These are phyloP conservation scores for Phalaenopsis hybrid DNA, from an alignment of 116 monocot species.

Conservation along the genomic window DNA sequence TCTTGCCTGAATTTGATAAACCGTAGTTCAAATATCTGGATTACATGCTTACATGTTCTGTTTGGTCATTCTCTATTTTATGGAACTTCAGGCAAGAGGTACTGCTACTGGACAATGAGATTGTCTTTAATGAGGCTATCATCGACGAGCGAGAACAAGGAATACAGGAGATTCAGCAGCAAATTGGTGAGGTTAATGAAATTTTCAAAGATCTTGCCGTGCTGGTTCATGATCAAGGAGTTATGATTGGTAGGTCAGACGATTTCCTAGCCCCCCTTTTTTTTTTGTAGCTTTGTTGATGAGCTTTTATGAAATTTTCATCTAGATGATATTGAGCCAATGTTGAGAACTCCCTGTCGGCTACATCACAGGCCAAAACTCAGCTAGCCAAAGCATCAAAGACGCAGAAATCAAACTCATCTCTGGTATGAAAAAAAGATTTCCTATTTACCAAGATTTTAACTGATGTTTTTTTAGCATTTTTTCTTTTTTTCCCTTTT, in stretches of 20 bases:
- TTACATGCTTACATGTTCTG: background rate
- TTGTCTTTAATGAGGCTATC: slow-evolving; percentile 31
- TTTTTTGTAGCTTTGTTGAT: background rate
- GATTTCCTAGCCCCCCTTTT: background rate
- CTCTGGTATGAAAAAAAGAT: slow-evolving; percentile 19
- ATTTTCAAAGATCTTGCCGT: slow-evolving; percentile 50
- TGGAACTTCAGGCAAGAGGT: slow-evolving; percentile 19
- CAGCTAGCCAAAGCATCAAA: slow-evolving; percentile 34
- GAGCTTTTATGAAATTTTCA: background rate
- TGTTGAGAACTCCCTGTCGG: slow-evolving; percentile 24
- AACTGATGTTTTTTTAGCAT: background rate
- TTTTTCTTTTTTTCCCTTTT: no score
- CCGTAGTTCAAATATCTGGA: background rate
- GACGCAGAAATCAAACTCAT: slow-evolving; percentile 44
- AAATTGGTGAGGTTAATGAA: slow-evolving; percentile 41
- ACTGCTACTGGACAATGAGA: slow-evolving; percentile 22
- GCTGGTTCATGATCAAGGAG: slow-evolving; percentile 38
- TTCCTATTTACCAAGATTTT: background rate
- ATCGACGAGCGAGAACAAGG: slow-evolving; percentile 42
- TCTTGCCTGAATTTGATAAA: no score
- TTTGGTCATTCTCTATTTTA: background rate
- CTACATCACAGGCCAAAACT: slow-evolving; percentile 29
- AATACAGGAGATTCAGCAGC: slow-evolving; percentile 43
- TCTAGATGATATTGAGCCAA: slow-evolving; percentile 38
- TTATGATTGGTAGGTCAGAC: slow-evolving; percentile 28